These are phyloP conservation scores for Iris macrosiphon DNA, from an alignment of 106 monocot genomes.

Conservation along the genomic window DNA sequence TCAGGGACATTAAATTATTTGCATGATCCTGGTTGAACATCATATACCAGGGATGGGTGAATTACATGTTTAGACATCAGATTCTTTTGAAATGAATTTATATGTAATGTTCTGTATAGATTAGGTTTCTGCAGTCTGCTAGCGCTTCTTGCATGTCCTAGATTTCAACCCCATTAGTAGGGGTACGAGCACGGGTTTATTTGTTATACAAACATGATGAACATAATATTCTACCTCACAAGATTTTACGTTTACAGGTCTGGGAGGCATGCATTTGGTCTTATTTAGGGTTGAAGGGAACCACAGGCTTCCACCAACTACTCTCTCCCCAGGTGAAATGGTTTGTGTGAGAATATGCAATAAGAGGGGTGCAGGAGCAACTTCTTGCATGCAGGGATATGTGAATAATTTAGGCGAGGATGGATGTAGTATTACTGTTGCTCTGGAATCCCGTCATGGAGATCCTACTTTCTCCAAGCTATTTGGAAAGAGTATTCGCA, in stretches of 20 bases:
- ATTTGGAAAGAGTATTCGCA: conserved; percentile 85
- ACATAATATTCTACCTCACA: too few relatives aligned
- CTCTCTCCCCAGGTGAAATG: conserved; percentile 78
- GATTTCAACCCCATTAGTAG: too few relatives aligned
- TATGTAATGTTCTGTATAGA: too few relatives aligned
- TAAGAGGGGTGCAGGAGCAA: conserved; percentile 64
- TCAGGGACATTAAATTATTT: too few relatives aligned
- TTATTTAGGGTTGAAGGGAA: conserved; percentile 89
- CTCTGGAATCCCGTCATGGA: conserved; percentile 91
- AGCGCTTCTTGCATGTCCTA: too few relatives aligned
- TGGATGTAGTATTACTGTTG: conserved; percentile 82
- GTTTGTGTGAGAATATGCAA: conserved; percentile 79
- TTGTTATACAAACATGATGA: too few relatives aligned
- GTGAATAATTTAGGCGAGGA: conserved; percentile 83
- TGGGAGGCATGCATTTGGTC: conserved; percentile 91
- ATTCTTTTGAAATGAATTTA: too few relatives aligned
- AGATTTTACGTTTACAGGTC: conserved; percentile 31
- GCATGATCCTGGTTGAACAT: too few relatives aligned
- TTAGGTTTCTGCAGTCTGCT: too few relatives aligned
- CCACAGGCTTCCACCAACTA: conserved; percentile 85
- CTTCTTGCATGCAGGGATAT: conserved; percentile 78
- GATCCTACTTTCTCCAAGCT: conserved; percentile 96
- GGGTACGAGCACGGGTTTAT: too few relatives aligned
- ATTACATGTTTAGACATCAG: too few relatives aligned
- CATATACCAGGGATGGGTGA: too few relatives aligned